Conservation (phyloP, 2,329 filamentous ascomycete genomes). For the Penicillium sp. region DNA sequence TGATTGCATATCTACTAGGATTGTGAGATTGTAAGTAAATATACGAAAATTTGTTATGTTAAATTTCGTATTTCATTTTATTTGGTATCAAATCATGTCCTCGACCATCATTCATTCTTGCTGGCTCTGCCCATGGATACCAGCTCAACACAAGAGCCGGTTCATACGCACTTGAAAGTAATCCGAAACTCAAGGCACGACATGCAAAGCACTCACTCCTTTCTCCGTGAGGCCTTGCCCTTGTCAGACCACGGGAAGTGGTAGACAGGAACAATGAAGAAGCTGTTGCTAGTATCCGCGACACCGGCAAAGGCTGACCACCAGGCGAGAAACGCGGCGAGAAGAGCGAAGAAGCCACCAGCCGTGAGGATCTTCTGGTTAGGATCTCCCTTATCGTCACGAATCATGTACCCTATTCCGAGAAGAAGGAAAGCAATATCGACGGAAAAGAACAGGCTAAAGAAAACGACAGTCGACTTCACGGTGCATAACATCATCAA, state of each 20-base stretch:
- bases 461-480: constrained; percentile 70
- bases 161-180: not conserved
- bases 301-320: constrained; percentile 80
- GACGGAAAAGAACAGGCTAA: constrained; percentile 68
- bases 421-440: constrained; percentile 70
- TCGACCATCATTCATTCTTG: not conserved
- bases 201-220: constrained; percentile 33
- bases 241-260: constrained; percentile 90
- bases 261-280: constrained; percentile 82
- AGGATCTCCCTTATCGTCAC: constrained; percentile 40
- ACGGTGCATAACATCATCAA: constrained; percentile 68
- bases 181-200: not conserved
- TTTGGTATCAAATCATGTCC: not conserved
- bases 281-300: constrained; percentile 65
- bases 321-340: constrained; percentile 77
- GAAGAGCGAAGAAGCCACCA: constrained; percentile 70
- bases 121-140: not conserved
- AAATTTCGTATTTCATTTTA: too few relatives aligned
- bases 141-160: not conserved
- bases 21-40: too few relatives aligned
- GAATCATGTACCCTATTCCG: constrained; percentile 59
- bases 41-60: too few relatives aligned
- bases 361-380: constrained; percentile 50
- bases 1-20: too few relatives aligned
- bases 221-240: constrained; percentile 43